A percentile compares a stretch with the other conserved stretches of the same genome.
Conservation (phyloP, 345 rosid genomes). For the Abelmoschus esculentus region DNA sequence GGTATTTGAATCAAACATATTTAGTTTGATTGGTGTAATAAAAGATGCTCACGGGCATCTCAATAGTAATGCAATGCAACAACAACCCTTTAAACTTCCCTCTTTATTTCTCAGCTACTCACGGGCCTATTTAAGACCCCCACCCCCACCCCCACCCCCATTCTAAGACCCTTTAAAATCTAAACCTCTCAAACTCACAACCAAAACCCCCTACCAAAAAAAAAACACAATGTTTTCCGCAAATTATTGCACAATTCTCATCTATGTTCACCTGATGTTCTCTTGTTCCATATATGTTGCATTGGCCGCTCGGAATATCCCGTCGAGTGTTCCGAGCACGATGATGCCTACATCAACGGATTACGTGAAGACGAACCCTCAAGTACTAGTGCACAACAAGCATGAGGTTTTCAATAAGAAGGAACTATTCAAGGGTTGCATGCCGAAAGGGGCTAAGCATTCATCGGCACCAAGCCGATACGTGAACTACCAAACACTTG, state of each 20-base stretch:
- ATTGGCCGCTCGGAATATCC: constrained; percentile 33
- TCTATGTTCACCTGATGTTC: constrained; percentile 14
- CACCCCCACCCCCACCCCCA: not conserved
- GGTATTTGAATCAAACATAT: not conserved
- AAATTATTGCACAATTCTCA: constrained; percentile 1
- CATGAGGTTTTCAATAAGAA: constrained; percentile 29
- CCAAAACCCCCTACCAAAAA: too few relatives aligned
- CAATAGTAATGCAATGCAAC: constrained; percentile 12
- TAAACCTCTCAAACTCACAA: constrained; percentile 6
- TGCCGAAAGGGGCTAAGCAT: constrained; percentile 72
- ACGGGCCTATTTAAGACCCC: constrained; percentile 66
- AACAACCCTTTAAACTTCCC: constrained; percentile 2
- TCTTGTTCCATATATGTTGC: not conserved
- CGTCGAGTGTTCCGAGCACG: constrained; percentile 68
- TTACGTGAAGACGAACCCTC: constrained; percentile 41
- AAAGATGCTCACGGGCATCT: constrained; percentile 14
- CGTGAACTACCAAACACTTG: constrained; percentile 66
- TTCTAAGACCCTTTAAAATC: not conserved
- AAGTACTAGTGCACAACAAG: constrained; percentile 14
- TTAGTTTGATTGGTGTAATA: not conserved
- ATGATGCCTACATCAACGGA: constrained; percentile 38
- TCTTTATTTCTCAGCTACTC: constrained; percentile 28
- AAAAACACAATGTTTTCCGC: constrained; percentile 18
- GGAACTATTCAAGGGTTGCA: constrained; percentile 43
- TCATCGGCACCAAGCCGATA: constrained; percentile 86